A percentile compares a stretch with the other conserved stretches of the same genome.
phyloP scores from a whole-genome alignment of 1,284 basidiomycete species.

The Melampsora larici-populina region DNA sequence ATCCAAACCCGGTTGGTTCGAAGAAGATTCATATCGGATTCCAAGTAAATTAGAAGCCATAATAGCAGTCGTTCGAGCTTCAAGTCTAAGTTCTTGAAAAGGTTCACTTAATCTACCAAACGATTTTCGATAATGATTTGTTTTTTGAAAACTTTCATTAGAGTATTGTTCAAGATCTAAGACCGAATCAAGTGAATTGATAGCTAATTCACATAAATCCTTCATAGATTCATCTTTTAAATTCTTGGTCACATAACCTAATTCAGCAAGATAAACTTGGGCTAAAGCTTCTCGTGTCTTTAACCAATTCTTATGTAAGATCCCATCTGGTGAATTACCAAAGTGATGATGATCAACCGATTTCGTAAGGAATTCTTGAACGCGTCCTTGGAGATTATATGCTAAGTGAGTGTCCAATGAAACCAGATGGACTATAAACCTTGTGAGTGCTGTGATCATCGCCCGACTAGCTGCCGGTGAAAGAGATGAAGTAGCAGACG shows the following conservation, averaged over 20 bases:
- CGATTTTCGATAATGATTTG: not conserved
- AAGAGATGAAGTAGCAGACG: not conserved
- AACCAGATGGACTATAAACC: constrained; percentile 30
- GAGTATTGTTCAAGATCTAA: constrained; percentile 4
- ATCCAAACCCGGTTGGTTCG: not conserved
- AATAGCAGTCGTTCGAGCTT: constrained; percentile 9
- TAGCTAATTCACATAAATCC: constrained; percentile 9
- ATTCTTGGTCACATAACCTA: constrained; percentile 9
- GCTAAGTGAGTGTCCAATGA: constrained; percentile 20
- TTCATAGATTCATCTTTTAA: not conserved
- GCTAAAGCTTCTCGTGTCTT: constrained; percentile 29
- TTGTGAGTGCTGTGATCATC: constrained; percentile 13
- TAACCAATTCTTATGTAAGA: constrained; percentile 34
- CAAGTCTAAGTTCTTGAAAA: not conserved
- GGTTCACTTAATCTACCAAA: constrained; percentile 36
- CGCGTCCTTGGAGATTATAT: constrained; percentile 9
- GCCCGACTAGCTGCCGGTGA: constrained; percentile 6
- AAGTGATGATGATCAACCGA: not conserved
- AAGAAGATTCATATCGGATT: constrained; percentile 13
- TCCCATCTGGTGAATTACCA: constrained; percentile 3
- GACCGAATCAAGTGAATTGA: not conserved
- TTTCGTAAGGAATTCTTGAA: constrained; percentile 4
- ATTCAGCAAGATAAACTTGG: constrained; percentile 28
- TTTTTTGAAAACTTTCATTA: constrained; percentile 7
- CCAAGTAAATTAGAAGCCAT: constrained; percentile 28